phyloP scores from a whole-genome alignment of 202 grass and related monocot genomes.

The Zizania palustris region DNA sequence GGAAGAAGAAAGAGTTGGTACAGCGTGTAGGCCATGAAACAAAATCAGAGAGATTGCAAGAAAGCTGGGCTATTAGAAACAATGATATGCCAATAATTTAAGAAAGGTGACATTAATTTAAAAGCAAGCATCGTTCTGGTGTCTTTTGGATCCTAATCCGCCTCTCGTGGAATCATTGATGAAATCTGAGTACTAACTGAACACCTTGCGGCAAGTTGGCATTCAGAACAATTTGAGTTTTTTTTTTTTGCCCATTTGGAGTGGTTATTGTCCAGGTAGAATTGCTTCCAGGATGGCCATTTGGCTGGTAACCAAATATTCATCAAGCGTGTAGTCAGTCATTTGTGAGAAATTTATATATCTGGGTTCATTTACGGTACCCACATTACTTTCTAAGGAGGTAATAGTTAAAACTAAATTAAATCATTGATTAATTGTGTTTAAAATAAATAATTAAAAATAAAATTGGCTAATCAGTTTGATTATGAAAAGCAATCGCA shows the following conservation, averaged over 20 bases:
- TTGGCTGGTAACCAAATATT: conserved; percentile 4
- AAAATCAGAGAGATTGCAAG: conserved; percentile 14
- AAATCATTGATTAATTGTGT: too few relatives aligned
- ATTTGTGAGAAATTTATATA: not conserved
- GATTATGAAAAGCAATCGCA: too few relatives aligned
- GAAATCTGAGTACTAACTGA: not conserved
- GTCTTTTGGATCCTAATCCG: conserved; percentile 25
- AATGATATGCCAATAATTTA: conserved; percentile 5
- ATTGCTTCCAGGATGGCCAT: not conserved
- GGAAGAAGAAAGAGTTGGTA: not conserved
- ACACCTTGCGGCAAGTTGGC: not conserved
- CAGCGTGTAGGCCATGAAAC: conserved; percentile 26
- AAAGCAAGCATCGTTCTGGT: not conserved
- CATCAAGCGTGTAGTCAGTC: not conserved
- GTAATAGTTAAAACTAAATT: too few relatives aligned
- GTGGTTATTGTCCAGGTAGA: not conserved
- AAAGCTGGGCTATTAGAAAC: not conserved
- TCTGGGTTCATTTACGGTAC: too few relatives aligned
- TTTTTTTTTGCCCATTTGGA: not conserved
- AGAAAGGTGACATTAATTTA: not conserved
- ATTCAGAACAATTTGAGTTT: not conserved
- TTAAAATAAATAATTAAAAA: too few relatives aligned
- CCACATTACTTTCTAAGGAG: too few relatives aligned
- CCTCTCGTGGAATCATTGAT: not conserved
- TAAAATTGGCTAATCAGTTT: too few relatives aligned